Base-by-base conservation (phyloP, 2,329 filamentous ascomycete species). In the Xylaria sp. region DNA sequence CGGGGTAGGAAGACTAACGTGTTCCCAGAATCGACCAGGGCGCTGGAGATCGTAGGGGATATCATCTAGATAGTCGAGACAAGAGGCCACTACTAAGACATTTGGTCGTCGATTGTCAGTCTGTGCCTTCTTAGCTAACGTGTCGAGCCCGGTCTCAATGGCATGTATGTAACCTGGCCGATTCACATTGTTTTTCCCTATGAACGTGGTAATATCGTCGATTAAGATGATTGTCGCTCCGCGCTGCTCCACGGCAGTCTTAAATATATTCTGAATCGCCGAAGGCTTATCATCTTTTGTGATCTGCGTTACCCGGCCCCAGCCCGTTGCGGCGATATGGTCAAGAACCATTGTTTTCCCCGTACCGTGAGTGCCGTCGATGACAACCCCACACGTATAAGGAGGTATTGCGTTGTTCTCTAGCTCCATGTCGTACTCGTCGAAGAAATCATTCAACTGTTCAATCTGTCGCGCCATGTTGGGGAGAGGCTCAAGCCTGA, bases 361-460 rank as follows among this genome's bases (percentile, higher is more conserved):
- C 0, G 93, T 97, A 12, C 95, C 94, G 70, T 89, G 88, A 21
- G 92, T 90, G 16, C 95, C 95, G 77, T 97, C 91, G 4, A 98
- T 84, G 27, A 96, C 85, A 42, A 96, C 86, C 0, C 89, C 89
- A 61, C 87, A 85, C 0, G 86, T 82, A 73, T 75, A 69, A 54
- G 80, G 74, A 76, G 78, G 74, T 75, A 78, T 72, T 79, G 35
- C 75, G 72, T 71, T 81, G 75, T 65, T 75, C 66, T 64, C 75
- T 68, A 75, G 82, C 2, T 80, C 69, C 3, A 78, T 76, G 54
- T 84, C 84, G 73, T 91, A 91, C 67, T 84, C 83, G 27, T 79
- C 77, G 27, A 97, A 84, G 60, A 90, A 89, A 44, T 83, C 78
- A 77, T 97, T 95, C 70, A 97, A 86, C 61, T 85, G 82, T 37